phyloP scores from a whole-genome alignment of 441 rosid genomes.

The Erodium texanum region DNA sequence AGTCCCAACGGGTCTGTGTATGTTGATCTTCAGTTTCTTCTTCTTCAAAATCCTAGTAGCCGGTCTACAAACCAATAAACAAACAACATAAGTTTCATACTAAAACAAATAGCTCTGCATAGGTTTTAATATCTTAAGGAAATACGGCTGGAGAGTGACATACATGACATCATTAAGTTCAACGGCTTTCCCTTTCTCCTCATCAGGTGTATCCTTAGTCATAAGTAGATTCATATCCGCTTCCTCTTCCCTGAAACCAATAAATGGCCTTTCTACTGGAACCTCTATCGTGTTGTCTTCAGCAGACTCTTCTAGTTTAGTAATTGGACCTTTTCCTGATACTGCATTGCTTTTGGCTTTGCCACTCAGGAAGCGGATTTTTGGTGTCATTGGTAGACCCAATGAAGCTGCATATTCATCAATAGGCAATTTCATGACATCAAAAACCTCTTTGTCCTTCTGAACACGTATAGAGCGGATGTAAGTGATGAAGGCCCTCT shows the following conservation, averaged over 20 bases:
- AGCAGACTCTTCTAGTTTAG: conserved; percentile 29
- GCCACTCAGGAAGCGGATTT: conserved; percentile 52
- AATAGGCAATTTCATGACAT: conserved; percentile 53
- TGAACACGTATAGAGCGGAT: conserved; percentile 69
- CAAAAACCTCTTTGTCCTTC: conserved; percentile 83
- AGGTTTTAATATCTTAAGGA: background rate
- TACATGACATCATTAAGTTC: conserved; percentile 42
- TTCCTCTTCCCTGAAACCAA: conserved; percentile 35
- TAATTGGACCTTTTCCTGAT: conserved; percentile 24
- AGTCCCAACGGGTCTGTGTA: conserved; percentile 65
- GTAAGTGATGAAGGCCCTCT: conserved; percentile 72
- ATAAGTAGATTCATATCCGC: conserved; percentile 26
- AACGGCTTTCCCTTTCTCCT: conserved; percentile 30
- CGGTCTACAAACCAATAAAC: conserved; percentile 32
- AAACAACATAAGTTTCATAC: background rate
- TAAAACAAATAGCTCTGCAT: background rate
- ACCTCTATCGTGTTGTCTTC: conserved; percentile 23
- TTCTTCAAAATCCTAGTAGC: conserved; percentile 63
- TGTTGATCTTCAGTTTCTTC: conserved; percentile 78
- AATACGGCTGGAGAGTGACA: conserved; percentile 16
- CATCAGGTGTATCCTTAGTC: conserved; percentile 28
- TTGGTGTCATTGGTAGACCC: conserved; percentile 86
- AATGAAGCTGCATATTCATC: conserved; percentile 81
- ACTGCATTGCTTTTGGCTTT: conserved; percentile 35
- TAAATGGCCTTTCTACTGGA: conserved; percentile 27